Conservation (phyloP, 352 stramenopile species). For the Discostella stelligera region DNA sequence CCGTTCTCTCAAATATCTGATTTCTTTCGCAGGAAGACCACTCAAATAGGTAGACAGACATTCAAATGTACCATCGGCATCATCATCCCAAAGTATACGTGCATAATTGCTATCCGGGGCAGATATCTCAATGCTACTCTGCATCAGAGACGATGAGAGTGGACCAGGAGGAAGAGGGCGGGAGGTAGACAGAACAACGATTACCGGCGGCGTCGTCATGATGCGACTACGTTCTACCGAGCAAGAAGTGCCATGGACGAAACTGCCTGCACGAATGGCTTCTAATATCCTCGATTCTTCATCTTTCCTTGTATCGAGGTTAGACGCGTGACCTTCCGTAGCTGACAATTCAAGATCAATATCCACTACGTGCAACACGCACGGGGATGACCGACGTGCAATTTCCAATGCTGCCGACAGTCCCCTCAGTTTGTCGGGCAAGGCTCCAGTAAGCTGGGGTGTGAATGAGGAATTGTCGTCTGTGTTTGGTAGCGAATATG, state of each 20-base stretch:
- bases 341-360: constrained; percentile 62
- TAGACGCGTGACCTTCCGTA: constrained; percentile 24
- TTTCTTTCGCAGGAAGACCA: constrained; percentile 49
- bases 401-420: constrained; percentile 54
- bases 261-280: constrained; percentile 41
- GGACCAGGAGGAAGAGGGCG: constrained; percentile 49
- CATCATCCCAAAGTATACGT: constrained; percentile 59
- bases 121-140: constrained; percentile 39
- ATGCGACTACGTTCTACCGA: background rate
- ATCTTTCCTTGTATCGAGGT: constrained; percentile 53
- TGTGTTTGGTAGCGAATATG: constrained; percentile 11
- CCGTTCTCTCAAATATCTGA: constrained; percentile 36
- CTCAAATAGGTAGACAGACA: constrained; percentile 15
- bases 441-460: constrained; percentile 42
- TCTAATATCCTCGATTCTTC: constrained; percentile 66
- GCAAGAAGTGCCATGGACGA: background rate
- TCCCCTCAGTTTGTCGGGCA: constrained; percentile 64
- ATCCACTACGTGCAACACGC: constrained; percentile 62
- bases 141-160: constrained; percentile 46
- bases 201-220: constrained; percentile 28
- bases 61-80: constrained; percentile 40
- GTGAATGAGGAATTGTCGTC: constrained; percentile 2
- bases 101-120: constrained; percentile 55
- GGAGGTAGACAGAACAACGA: constrained; percentile 60
- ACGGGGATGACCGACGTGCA: constrained; percentile 51